These are phyloP conservation scores for Umbilicus rupestris DNA, from an alignment of 164 flowering plant species.

Conservation along the genomic window DNA sequence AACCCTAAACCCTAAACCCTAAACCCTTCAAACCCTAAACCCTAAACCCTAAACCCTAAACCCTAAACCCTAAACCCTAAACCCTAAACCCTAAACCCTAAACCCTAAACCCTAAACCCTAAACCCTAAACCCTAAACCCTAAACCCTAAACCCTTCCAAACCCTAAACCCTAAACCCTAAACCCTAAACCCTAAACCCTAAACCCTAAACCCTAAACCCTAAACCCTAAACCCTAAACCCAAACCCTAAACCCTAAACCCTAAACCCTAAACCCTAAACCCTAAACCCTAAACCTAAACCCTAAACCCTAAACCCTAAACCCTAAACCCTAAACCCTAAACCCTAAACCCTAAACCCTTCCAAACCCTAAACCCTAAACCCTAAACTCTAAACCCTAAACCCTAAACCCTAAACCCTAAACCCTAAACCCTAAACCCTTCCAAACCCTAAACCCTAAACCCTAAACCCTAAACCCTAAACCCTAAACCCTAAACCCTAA, in stretches of 20 bases:
- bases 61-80: constrained; percentile 2
- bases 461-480: constrained; percentile 5
- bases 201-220: background rate
- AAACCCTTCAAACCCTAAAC: constrained; percentile 5
- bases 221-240: background rate
- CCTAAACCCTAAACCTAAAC: background rate
- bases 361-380: constrained; percentile 8
- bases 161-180: constrained; percentile 5
- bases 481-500: constrained; percentile 8
- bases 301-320: no score
- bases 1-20: constrained; percentile 4
- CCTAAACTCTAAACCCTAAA: constrained; percentile 5
- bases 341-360: background rate
- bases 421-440: constrained; percentile 7
- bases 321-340: background rate
- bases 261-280: constrained; percentile 5
- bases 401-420: constrained; percentile 5
- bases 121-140: constrained; percentile 2
- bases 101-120: background rate
- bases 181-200: constrained; percentile 1
- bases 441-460: background rate
- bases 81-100: constrained; percentile 6
- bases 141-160: constrained; percentile 5
- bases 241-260: background rate
- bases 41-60: constrained; percentile 5